phyloP scores from a whole-genome alignment of 2,329 filamentous ascomycete species.

The Shiraia bambusicola region DNA sequence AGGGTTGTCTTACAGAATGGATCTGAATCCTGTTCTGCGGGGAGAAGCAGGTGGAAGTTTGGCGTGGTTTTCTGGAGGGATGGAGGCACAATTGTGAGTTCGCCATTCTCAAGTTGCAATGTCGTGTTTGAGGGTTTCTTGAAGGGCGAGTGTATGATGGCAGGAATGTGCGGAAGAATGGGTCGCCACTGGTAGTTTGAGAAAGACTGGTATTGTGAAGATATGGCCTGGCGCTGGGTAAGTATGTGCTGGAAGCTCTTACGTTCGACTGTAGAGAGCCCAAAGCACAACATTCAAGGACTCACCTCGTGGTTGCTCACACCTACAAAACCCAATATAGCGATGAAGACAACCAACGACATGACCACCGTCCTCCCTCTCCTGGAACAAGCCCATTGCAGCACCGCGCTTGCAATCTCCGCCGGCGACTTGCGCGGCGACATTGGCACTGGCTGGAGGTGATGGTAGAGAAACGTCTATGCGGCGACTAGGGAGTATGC shows the following conservation, averaged over 20 bases:
- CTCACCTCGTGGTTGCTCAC: conserved; percentile 24
- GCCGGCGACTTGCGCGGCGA: conserved; percentile 26
- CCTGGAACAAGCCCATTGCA: conserved; percentile 33
- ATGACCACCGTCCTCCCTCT: conserved; percentile 32
- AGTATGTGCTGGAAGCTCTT: conserved; percentile 3
- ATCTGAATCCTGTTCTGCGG: conserved; percentile 50
- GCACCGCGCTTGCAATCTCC: conserved; percentile 28
- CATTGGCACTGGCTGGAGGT: conserved; percentile 23
- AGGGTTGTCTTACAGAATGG: conserved; percentile 60
- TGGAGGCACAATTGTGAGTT: conserved; percentile 28
- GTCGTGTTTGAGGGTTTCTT: conserved; percentile 38
- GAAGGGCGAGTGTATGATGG: conserved; percentile 29
- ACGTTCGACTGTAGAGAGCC: neutral
- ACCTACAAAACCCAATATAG: conserved; percentile 24
- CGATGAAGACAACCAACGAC: conserved; percentile 17
- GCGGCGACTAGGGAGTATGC: neutral
- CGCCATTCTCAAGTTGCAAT: conserved; percentile 37
- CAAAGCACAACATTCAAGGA: neutral
- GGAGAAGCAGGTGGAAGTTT: conserved; percentile 59
- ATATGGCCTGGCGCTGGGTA: conserved; percentile 21
- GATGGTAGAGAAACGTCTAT: neutral
- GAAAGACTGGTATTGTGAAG: conserved; percentile 27
- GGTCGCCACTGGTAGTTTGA: conserved; percentile 35
- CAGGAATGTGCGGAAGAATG: conserved; percentile 24
- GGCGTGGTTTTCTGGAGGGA: conserved; percentile 37